Percentiles rank a stretch among this genome's conserved stretches.
Conservation (phyloP, 768 basidiomycete species). For the Xanthoconium purpureum region DNA sequence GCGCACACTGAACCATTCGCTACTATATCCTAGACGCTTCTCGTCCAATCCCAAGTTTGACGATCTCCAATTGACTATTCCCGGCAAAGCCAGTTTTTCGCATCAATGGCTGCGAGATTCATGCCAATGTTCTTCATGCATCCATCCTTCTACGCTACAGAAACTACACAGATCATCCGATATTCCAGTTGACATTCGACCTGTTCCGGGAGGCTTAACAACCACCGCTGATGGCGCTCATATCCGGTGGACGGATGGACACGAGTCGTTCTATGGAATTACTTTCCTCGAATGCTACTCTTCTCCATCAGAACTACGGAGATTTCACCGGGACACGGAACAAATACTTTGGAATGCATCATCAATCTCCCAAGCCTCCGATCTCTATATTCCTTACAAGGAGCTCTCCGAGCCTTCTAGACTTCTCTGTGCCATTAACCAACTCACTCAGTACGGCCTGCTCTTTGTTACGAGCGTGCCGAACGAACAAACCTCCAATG, state of each 20-base stretch:
- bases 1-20: not conserved
- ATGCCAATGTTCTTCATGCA: slow-evolving; percentile 67
- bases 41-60: slow-evolving; percentile 13
- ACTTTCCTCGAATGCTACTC: slow-evolving; percentile 52
- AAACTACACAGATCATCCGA: slow-evolving; percentile 73
- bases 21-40: not conserved
- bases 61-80: slow-evolving; percentile 13
- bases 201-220: slow-evolving; percentile 40
- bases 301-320: slow-evolving; percentile 31
- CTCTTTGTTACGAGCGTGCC: slow-evolving; percentile 74
- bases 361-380: slow-evolving; percentile 33
- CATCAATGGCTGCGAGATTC: slow-evolving; percentile 84
- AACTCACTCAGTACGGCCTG: slow-evolving; percentile 70
- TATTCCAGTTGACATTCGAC: slow-evolving; percentile 49
- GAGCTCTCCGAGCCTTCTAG: slow-evolving; percentile 43
- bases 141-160: slow-evolving; percentile 78
- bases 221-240: slow-evolving; percentile 44
- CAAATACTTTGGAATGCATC: slow-evolving; percentile 45
- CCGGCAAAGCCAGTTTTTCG: slow-evolving; percentile 48
- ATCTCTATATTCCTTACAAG: slow-evolving; percentile 57
- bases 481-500: slow-evolving; percentile 52
- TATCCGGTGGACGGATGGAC: slow-evolving; percentile 57
- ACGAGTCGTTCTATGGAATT: slow-evolving; percentile 51
- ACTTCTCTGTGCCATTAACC: slow-evolving; percentile 59
- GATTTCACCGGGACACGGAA: slow-evolving; percentile 45